These are phyloP conservation scores for Magnusiomyces starmeri DNA, from an alignment of 1,139 yeast species.

Conservation along the genomic window DNA sequence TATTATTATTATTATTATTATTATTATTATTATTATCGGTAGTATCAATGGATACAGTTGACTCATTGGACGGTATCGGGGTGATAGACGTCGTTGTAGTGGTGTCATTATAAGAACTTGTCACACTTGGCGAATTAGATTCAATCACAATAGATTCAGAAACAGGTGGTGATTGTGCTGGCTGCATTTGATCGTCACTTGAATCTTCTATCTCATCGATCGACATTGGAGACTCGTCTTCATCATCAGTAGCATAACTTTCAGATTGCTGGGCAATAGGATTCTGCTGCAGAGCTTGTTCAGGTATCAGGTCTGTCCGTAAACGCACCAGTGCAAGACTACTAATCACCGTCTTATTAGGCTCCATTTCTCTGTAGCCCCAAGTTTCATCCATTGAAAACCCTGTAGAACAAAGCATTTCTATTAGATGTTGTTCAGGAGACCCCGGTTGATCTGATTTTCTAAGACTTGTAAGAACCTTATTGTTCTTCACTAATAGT, in stretches of 20 bases:
- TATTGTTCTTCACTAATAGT: conserved; percentile 46
- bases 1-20: too few species aligned
- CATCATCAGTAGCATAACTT: conserved; percentile 11
- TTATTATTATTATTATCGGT: too few species aligned
- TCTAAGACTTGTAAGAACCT: conserved; percentile 64
- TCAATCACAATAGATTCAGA: background rate
- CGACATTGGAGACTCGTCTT: conserved; percentile 1
- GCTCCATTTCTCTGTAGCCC: conserved; percentile 86
- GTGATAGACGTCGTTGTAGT: background rate
- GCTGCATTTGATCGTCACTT: background rate
- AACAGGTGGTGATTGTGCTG: background rate
- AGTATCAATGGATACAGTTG: background rate
- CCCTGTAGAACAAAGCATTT: conserved; percentile 89
- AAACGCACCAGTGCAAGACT: conserved; percentile 78
- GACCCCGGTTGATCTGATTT: conserved; percentile 53
- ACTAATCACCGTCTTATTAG: conserved; percentile 75
- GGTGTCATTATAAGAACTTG: background rate
- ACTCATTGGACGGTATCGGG: background rate
- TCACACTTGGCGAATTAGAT: background rate
- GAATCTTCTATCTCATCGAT: background rate
- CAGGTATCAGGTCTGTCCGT: conserved; percentile 14
- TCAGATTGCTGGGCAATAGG: background rate
- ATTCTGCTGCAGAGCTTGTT: background rate
- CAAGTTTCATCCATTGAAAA: conserved; percentile 61
- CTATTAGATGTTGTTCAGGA: conserved; percentile 91